A percentile compares a stretch with the other conserved stretches of the same genome.
Conservation (phyloP, 2,329 filamentous ascomycete genomes). For the Fusarium temperatum region DNA sequence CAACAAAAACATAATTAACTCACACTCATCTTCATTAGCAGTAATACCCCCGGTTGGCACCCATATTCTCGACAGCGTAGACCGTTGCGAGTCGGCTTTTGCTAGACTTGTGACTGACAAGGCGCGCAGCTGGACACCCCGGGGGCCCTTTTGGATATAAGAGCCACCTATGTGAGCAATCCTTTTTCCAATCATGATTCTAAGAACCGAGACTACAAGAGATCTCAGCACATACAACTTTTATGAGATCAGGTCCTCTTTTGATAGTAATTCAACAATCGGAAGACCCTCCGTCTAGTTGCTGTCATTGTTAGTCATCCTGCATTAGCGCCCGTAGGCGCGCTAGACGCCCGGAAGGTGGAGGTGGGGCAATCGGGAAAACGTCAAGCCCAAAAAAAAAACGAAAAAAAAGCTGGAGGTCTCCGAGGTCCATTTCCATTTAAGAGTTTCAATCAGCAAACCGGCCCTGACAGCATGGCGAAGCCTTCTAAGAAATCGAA, state of each 20-base stretch:
- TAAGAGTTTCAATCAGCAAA: conserved; percentile 26
- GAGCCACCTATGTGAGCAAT: conserved; percentile 18
- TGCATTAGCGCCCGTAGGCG: conserved; percentile 22
- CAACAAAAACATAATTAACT: conserved; percentile 3
- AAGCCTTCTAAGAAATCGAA: conserved; percentile 53
- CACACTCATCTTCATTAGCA: conserved; percentile 63
- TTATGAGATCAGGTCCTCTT: neutral
- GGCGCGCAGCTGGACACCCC: conserved; percentile 27
- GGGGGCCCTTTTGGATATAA: conserved; percentile 4
- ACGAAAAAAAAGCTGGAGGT: conserved; percentile 42
- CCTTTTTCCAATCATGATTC: conserved; percentile 29
- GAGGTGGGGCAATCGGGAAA: conserved; percentile 30
- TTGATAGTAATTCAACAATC: conserved; percentile 9
- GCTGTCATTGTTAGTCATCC: conserved; percentile 8
- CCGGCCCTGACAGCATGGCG: conserved; percentile 39
- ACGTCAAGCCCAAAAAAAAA: conserved; percentile 18
- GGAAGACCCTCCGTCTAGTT: conserved; percentile 12
- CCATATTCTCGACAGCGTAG: conserved; percentile 77
- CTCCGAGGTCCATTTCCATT: conserved; percentile 13
- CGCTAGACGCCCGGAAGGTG: conserved; percentile 32
- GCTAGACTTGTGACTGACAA: conserved; percentile 35
- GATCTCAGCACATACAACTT: neutral
- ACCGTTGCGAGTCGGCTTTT: conserved; percentile 49
- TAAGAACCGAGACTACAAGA: neutral
- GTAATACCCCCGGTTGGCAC: conserved; percentile 77